phyloP scores from a whole-genome alignment of 805 yeast species.

The Wickerhamiella azyma region DNA sequence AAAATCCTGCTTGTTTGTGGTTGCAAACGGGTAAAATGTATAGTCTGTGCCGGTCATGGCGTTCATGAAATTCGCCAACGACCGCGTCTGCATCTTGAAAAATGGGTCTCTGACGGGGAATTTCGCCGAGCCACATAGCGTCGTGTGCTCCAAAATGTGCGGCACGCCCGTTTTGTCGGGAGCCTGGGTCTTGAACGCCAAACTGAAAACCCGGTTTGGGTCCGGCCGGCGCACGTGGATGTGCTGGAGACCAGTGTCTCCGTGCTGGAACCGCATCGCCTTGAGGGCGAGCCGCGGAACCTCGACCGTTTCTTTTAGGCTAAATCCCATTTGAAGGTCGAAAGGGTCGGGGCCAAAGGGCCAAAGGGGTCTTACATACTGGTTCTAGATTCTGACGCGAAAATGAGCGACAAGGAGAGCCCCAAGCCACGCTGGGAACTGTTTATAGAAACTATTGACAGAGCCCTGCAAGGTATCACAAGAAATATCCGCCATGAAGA shows the following conservation, averaged over 20 bases:
- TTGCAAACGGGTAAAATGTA: constrained; percentile 91
- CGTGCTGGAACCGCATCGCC: constrained; percentile 62
- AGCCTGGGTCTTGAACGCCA: constrained; percentile 87
- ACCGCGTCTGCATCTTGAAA: constrained; percentile 89
- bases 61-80: constrained; percentile 93
- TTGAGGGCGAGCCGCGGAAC: constrained; percentile 73
- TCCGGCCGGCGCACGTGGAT: constrained; percentile 77
- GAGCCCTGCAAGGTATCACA: too few relatives aligned
- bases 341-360: too few relatives aligned
- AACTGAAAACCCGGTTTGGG: constrained; percentile 72
- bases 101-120: constrained; percentile 96
- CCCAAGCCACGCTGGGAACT: too few relatives aligned
- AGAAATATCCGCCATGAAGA: too few relatives aligned
- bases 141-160: constrained; percentile 90
- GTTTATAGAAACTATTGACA: too few relatives aligned
- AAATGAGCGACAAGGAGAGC: too few relatives aligned
- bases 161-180: constrained; percentile 94
- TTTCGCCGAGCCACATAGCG: constrained; percentile 82
- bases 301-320: constrained; percentile 45
- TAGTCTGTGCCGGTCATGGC: constrained; percentile 98
- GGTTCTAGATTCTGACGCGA: too few relatives aligned
- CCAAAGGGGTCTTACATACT: too few relatives aligned
- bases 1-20: constrained; percentile 75
- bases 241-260: constrained; percentile 61
- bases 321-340: constrained; percentile 31